Base-by-base conservation (phyloP, 257 asterid genomes). In the Plantago major region DNA sequence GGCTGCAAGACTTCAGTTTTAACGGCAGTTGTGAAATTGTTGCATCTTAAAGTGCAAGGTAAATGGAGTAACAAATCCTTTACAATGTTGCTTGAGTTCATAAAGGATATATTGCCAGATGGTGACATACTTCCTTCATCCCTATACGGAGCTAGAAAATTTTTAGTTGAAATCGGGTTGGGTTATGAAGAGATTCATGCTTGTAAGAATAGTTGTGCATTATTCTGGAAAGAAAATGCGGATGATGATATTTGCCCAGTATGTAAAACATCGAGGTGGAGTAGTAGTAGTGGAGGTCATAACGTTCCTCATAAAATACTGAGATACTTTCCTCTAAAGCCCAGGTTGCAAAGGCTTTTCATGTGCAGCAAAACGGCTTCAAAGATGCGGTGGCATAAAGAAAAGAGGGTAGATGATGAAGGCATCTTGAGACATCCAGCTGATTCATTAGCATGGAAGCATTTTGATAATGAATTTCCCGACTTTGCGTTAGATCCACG, bases 271-370 rank as follows among this genome's bases (percentile, higher is more conserved):
- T 43, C 64, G 1, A 59, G 37, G 6, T 33, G 40, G 40, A 11
- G 51, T n/a, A 22, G 26, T 22, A 22, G 12, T 42, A 42, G 13
- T 17, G 51, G 8, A 4, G 40, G 40, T 33, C 42, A 45, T 15
- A 6, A 5, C 2, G 33, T 15, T 15, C 64, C 50, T 13, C 48
- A 59, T 16, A 59, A 59, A 37, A n/a, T 9, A 16, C 42, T 59
- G 33, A 42, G 64, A 42, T 59, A 59, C 42, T 59, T 59, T 10
- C 64, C 64, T 3, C 42, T 59, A 49, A 59, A 42, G n/a, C 54
- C 54, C 0, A 48, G 26, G 10, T 48, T 48, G 54, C 54, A 48
- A 0, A 15, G 22, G 17, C 22, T 59, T 14, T 42, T 59, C 9
- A 59, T 17, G 50, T 58, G n/a, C 3, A 16, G 48, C 11, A 16